Percentiles rank a stretch among this genome's conserved stretches.
Evolutionary conservation across 2,329 filamentous ascomycete species (phyloP).

Genomic region (Trichoderma brevicompactum): DNA sequence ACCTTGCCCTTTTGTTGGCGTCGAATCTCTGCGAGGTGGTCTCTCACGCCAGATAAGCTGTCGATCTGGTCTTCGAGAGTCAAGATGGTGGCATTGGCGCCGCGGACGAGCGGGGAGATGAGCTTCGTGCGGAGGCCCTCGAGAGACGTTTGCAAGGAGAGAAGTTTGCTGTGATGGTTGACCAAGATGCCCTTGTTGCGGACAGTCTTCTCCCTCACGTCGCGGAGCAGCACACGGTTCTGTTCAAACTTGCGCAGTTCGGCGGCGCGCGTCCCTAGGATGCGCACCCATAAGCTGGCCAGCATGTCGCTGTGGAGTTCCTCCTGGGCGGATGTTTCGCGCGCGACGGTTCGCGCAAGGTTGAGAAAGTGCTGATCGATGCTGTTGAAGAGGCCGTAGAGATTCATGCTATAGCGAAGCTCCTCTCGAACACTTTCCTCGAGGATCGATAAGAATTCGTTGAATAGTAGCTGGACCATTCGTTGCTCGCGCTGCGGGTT

Average conservation of each 20-base stretch:
- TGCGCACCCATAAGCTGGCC: conserved; percentile 80
- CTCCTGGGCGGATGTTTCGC: conserved; percentile 81
- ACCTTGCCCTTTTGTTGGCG: conserved; percentile 81
- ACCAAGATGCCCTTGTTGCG: conserved; percentile 85
- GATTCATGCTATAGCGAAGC: conserved; percentile 74
- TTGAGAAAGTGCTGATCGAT: conserved; percentile 92
- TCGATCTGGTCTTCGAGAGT: conserved; percentile 84
- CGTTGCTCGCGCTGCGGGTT: conserved; percentile 78
- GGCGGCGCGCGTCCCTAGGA: conserved; percentile 75
- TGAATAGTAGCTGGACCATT: conserved; percentile 80
- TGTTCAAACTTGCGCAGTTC: conserved; percentile 89
- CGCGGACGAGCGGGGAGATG: conserved; percentile 79
- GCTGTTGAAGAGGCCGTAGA: conserved; percentile 88
- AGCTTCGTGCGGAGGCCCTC: conserved; percentile 83
- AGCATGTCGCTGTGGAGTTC: conserved; percentile 80
- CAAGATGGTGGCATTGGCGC: conserved; percentile 68
- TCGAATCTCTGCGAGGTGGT: conserved; percentile 74
- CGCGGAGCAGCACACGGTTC: conserved; percentile 78
- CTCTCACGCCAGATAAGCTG: conserved; percentile 79
- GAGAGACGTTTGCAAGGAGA: conserved; percentile 83
- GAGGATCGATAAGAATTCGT: conserved; percentile 82
- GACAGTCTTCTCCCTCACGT: conserved; percentile 81
- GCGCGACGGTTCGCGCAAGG: conserved; percentile 80
- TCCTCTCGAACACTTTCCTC: conserved; percentile 89
- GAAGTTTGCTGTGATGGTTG: conserved; percentile 81